A percentile compares a stretch with the other conserved stretches of the same genome.
phyloP scores from a whole-genome alignment of 2,329 filamentous ascomycete species.

The Myriosclerotinia curreyana region DNA sequence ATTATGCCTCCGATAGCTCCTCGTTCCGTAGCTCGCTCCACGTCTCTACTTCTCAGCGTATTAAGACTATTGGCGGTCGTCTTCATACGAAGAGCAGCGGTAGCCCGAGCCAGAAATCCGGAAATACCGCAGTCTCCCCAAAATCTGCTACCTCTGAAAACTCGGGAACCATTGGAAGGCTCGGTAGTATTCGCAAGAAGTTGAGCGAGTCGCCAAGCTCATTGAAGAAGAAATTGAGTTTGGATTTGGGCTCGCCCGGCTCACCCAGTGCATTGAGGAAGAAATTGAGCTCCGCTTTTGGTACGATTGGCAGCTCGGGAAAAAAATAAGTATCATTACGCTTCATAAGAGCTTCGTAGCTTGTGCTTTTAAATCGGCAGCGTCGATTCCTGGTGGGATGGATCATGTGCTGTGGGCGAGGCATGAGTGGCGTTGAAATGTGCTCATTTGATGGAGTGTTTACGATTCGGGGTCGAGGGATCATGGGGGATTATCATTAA shows the following conservation, averaged over 20 bases:
- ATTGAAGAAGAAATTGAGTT: constrained; percentile 13
- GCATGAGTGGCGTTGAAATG: not conserved
- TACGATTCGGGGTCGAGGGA: not conserved
- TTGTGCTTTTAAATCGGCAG: not conserved
- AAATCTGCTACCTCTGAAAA: not conserved
- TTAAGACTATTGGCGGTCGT: not conserved
- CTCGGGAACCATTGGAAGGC: not conserved
- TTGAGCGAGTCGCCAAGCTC: constrained; percentile 5
- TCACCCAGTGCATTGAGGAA: constrained; percentile 1
- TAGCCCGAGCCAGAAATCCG: not conserved
- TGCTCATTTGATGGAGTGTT: not conserved
- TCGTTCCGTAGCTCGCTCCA: not conserved
- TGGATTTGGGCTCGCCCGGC: too few species aligned
- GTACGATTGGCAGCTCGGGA: constrained; percentile 14
- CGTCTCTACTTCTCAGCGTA: not conserved
- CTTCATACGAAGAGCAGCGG: not conserved
- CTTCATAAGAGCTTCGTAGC: not conserved
- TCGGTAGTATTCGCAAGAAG: constrained; percentile 7
- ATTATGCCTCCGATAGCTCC: not conserved
- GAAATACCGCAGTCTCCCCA: not conserved
- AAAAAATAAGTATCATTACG: not conserved
- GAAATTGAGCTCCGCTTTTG: constrained; percentile 20
- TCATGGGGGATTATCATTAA: constrained; percentile 8
- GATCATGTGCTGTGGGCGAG: not conserved
- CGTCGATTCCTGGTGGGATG: not conserved